Evolutionary conservation across 768 basidiomycete genomes (phyloP).

Genomic region (Russula vinacea): DNA sequence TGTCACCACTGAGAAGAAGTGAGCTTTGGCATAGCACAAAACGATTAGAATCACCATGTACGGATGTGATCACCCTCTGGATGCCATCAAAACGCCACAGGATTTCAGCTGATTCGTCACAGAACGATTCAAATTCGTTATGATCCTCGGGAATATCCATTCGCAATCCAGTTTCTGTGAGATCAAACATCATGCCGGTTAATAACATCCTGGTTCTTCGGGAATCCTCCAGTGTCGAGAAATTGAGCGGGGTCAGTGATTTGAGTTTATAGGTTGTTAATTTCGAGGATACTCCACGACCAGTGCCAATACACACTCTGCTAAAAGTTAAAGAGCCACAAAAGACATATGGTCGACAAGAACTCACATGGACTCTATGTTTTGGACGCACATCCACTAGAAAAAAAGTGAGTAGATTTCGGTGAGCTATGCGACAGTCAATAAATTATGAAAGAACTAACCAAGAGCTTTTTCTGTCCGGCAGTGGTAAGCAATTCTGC

Average conservation of each 20-base stretch:
- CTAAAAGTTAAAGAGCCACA: neutral
- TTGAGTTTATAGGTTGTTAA: neutral
- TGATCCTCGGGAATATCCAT: conserved; percentile 19
- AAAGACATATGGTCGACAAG: neutral
- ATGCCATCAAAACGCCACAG: conserved; percentile 27
- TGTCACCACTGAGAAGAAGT: conserved; percentile 41
- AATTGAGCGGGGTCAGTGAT: conserved; percentile 11
- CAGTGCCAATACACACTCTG: conserved; percentile 30
- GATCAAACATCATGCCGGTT: conserved; percentile 21
- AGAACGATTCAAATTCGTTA: conserved; percentile 21
- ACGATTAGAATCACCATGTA: conserved; percentile 14
- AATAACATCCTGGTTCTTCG: conserved; percentile 25
- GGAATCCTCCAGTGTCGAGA: conserved; percentile 21
- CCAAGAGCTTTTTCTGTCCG: conserved; percentile 15
- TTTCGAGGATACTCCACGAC: conserved; percentile 26
- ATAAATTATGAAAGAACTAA: conserved; percentile 1
- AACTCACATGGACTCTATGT: conserved; percentile 28
- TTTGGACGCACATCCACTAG: conserved; percentile 28
- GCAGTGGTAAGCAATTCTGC: neutral
- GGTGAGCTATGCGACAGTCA: neutral
- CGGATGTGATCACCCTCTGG: conserved; percentile 26
- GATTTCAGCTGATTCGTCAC: conserved; percentile 22
- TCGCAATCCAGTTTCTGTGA: conserved; percentile 25
- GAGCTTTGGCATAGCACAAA: conserved; percentile 14
- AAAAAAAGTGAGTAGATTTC: neutral